A percentile compares a stretch with the other conserved stretches of the same genome.
phyloP scores from a whole-genome alignment of 1,284 basidiomycete genomes.

The Wallemia ichthyophaga region DNA sequence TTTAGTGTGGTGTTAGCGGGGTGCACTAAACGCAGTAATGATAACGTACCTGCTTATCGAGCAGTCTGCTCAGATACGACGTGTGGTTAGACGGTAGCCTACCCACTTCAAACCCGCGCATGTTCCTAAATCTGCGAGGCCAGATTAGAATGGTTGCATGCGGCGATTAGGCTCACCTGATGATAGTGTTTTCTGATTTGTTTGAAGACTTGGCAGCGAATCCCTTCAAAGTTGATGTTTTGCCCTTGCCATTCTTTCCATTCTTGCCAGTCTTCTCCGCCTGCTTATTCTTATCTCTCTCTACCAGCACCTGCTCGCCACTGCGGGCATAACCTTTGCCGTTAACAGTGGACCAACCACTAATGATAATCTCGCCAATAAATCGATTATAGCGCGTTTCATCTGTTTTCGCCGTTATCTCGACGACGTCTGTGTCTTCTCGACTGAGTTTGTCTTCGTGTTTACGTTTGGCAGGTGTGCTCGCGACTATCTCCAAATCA shows the following conservation, averaged over 20 bases:
- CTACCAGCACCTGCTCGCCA: conserved; percentile 29
- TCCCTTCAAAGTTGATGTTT: not conserved
- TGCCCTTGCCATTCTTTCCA: conserved; percentile 27
- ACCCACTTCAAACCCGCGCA: conserved; percentile 28
- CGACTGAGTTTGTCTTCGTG: too few relatives aligned
- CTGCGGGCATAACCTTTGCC: conserved; percentile 33
- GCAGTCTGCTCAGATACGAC: conserved; percentile 33
- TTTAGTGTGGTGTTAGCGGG: too few relatives aligned
- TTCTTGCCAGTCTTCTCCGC: conserved; percentile 4
- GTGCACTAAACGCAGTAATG: not conserved
- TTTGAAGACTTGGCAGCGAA: conserved; percentile 18
- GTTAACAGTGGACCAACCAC: conserved; percentile 46
- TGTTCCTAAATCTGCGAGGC: conserved; percentile 5
- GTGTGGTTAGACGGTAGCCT: conserved; percentile 34
- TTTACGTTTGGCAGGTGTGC: not conserved
- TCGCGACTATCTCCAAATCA: not conserved
- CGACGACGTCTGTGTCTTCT: not conserved
- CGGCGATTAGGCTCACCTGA: conserved; percentile 32
- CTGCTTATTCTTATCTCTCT: conserved; percentile 20
- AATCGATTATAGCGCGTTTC: conserved; percentile 15
- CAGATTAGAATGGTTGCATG: too few relatives aligned
- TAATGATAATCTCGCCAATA: conserved; percentile 36
- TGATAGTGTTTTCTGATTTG: conserved; percentile 30
- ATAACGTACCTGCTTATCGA: conserved; percentile 26
- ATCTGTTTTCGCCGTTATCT: not conserved